A percentile compares a stretch with the other conserved stretches of the same genome.
These are phyloP conservation scores for Apiotrichum mycotoxinovorans DNA, from an alignment of 1,284 basidiomycete species.

Conservation along the genomic window DNA sequence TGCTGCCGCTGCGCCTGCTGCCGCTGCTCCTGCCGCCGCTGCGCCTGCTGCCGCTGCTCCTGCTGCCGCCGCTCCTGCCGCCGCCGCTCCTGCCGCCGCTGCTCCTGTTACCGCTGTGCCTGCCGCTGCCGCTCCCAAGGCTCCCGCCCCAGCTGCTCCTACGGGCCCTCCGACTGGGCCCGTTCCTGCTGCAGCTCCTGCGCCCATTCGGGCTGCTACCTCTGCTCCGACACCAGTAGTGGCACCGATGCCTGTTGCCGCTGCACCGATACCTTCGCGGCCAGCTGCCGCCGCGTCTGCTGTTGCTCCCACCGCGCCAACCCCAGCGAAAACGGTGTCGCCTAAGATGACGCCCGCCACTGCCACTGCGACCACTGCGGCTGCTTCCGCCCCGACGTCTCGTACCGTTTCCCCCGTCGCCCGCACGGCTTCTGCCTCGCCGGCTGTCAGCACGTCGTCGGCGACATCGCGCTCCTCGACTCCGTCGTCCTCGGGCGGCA, in stretches of 20 bases:
- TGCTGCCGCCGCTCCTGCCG: background rate
- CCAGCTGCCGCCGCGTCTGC: background rate
- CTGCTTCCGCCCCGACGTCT: constrained; percentile 1
- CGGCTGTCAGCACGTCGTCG: constrained; percentile 6
- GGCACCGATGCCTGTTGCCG: background rate
- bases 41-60: background rate
- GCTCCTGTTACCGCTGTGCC: background rate
- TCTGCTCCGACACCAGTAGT: background rate
- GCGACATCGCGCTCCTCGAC: constrained; percentile 6
- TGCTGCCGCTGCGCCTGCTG: background rate
- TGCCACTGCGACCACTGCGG: background rate
- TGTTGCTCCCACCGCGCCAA: constrained; percentile 3
- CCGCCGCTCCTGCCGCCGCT: background rate
- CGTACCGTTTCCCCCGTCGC: constrained; percentile 19
- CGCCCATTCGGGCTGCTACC: background rate
- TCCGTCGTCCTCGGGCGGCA: constrained; percentile 7
- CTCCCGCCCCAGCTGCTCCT: background rate
- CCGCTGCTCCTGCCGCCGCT: background rate
- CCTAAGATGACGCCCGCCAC: background rate
- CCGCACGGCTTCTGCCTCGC: constrained; percentile 12
- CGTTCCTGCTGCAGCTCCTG: background rate
- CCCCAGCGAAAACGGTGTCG: background rate
- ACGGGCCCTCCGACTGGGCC: constrained; percentile 1
- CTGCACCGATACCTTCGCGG: background rate
- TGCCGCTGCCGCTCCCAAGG: background rate